Conservation (phyloP, 1,284 basidiomycete species). For the Agaricales sp. region DNA sequence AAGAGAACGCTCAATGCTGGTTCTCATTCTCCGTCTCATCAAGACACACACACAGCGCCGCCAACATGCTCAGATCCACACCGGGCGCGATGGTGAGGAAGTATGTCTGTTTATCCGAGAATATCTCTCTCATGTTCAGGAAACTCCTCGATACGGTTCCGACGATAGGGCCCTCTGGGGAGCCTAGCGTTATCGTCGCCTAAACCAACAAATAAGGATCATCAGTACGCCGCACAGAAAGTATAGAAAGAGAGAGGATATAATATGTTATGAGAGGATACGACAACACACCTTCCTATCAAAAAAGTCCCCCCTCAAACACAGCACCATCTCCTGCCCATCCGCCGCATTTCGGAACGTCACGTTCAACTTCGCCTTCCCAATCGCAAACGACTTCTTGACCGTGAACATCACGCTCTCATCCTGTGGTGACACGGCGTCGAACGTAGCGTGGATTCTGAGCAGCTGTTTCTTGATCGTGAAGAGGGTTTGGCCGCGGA, state of each 20-base stretch:
- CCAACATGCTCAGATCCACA: conserved; percentile 7
- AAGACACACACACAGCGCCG: conserved; percentile 9
- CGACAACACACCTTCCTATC: conserved; percentile 8
- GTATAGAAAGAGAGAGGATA: not conserved
- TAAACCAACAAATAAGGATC: not conserved
- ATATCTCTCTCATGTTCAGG: conserved; percentile 8
- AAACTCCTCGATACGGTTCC: conserved; percentile 8
- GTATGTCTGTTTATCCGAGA: conserved; percentile 9
- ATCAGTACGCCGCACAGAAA: not conserved
- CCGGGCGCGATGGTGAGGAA: conserved; percentile 7
- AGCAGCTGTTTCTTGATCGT: conserved; percentile 8
- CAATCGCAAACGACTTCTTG: conserved; percentile 9
- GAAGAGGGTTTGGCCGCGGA: conserved; percentile 7
- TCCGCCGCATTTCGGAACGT: conserved; percentile 6
- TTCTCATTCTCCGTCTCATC: conserved; percentile 12
- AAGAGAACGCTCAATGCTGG: too few species aligned
- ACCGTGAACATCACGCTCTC: conserved; percentile 10
- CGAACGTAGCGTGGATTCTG: conserved; percentile 9
- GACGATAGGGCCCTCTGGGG: conserved; percentile 6
- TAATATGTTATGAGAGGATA: too few species aligned
- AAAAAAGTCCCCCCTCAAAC: conserved; percentile 9
- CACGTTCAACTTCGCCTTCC: conserved; percentile 6
- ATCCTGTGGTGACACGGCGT: conserved; percentile 7
- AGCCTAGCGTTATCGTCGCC: conserved; percentile 8
- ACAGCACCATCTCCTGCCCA: conserved; percentile 7